A percentile compares a stretch with the other conserved stretches of the same genome.
phyloP scores from a whole-genome alignment of 1,139 yeast species.

The Sugiyamaella castrensis region DNA sequence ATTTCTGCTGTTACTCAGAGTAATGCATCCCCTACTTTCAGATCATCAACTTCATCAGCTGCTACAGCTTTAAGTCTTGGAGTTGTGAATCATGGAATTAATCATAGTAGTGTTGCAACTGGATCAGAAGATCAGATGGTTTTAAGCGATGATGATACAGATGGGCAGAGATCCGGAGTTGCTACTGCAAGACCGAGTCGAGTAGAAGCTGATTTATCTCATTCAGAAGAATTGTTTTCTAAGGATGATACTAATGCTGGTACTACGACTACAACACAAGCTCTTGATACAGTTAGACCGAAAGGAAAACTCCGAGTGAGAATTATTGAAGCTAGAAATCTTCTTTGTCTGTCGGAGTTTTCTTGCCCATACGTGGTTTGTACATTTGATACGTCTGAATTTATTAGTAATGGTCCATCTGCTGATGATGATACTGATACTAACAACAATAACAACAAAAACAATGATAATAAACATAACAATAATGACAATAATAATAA shows the following conservation, averaged over 20 bases:
- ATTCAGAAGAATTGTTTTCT: not conserved
- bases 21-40: conserved; percentile 20
- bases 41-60: conserved; percentile 10
- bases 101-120: not conserved
- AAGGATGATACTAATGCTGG: not conserved
- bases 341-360: conserved; percentile 50
- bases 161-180: conserved; percentile 2
- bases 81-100: conserved; percentile 2
- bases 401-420: conserved; percentile 51
- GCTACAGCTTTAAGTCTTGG: conserved; percentile 13
- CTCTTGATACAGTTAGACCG: conserved; percentile 6
- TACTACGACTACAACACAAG: not conserved
- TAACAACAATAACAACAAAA: not conserved
- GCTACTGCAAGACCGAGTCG: conserved; percentile 9
- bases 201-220: not conserved
- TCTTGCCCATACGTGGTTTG: conserved; percentile 89
- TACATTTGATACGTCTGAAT: conserved; percentile 89
- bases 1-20: conserved; percentile 16
- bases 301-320: conserved; percentile 74
- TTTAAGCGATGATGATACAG: conserved; percentile 6
- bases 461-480: conserved; percentile 8
- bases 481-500: conserved; percentile 15
- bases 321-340: conserved; percentile 73
- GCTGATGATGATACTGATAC: conserved; percentile 17
- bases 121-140: conserved; percentile 10